Percentiles rank a stretch among this genome's conserved stretches.
Conservation (phyloP, 345 rosid species). For the Draba incana region DNA sequence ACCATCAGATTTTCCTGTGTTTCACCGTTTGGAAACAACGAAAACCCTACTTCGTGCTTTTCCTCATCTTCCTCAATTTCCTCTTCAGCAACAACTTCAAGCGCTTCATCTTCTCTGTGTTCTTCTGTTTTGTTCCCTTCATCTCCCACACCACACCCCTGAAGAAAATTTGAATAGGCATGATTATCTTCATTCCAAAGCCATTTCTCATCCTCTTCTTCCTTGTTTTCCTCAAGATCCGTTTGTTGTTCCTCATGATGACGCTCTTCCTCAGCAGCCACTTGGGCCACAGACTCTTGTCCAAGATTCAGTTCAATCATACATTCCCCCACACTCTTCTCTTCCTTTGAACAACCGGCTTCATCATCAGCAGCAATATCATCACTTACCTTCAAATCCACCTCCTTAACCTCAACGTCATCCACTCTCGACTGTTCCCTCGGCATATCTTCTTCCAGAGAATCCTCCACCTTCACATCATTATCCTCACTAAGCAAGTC, state of each 20-base stretch:
- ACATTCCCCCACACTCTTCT: slow-evolving; percentile 50
- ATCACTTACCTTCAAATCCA: slow-evolving; percentile 46
- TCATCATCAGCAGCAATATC: slow-evolving; percentile 33
- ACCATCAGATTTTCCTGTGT: slow-evolving; percentile 55
- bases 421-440: slow-evolving; percentile 1
- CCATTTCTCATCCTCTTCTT: slow-evolving; percentile 45
- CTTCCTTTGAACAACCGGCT: slow-evolving; percentile 34
- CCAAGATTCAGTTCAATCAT: slow-evolving; percentile 61
- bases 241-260: slow-evolving; percentile 18
- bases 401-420: slow-evolving; percentile 18
- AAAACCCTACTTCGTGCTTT: slow-evolving; percentile 48
- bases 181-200: slow-evolving; percentile 41
- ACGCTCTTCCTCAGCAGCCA: slow-evolving; percentile 9
- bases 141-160: slow-evolving; percentile 44
- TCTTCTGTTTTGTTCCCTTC: slow-evolving; percentile 27
- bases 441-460: not conserved
- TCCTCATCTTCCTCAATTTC: slow-evolving; percentile 40
- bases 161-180: slow-evolving; percentile 44
- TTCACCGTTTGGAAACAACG: slow-evolving; percentile 44
- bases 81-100: slow-evolving; percentile 20
- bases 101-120: slow-evolving; percentile 34
- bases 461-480: slow-evolving; percentile 46
- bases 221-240: slow-evolving; percentile 49
- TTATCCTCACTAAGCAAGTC: slow-evolving; percentile 45
- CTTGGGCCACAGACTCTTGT: slow-evolving; percentile 39